Evolutionary conservation across 495 filamentous ascomycete genomes (phyloP).

Genomic region (Penicillium salamii): DNA sequence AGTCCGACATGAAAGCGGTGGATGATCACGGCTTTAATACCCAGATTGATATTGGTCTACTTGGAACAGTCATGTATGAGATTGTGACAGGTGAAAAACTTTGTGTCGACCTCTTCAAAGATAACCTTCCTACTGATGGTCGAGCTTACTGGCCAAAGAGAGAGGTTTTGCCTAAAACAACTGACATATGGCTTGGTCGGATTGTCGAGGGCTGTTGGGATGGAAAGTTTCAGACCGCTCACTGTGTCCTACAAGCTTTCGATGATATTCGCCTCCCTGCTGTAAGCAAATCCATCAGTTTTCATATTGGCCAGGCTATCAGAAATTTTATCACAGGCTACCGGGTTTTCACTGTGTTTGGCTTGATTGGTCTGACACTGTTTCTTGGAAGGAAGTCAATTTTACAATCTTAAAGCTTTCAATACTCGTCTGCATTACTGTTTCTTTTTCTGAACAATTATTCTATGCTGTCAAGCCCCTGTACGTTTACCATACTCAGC

Average conservation of each 20-base stretch:
- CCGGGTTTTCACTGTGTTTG: not conserved
- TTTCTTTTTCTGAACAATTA: too few relatives aligned
- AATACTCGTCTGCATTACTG: too few relatives aligned
- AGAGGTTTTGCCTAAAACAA: constrained; percentile 17
- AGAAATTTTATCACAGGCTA: too few relatives aligned
- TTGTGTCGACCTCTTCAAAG: not conserved
- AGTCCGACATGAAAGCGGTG: constrained; percentile 18
- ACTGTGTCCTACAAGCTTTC: constrained; percentile 19
- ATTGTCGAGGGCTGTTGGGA: constrained; percentile 32
- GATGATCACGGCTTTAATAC: constrained; percentile 17
- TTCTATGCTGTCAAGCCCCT: too few relatives aligned
- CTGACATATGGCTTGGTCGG: constrained; percentile 24
- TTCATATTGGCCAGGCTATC: not conserved
- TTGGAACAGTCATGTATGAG: constrained; percentile 22
- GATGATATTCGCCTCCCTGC: too few relatives aligned
- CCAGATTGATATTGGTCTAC: constrained; percentile 20
- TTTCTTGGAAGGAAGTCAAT: too few relatives aligned
- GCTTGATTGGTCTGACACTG: too few relatives aligned
- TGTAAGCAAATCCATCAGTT: constrained; percentile 3
- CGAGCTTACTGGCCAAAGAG: constrained; percentile 14
- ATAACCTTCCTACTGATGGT: constrained; percentile 1
- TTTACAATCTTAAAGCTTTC: too few relatives aligned
- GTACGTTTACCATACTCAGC: too few relatives aligned
- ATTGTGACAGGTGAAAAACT: constrained; percentile 8
- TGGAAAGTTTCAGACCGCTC: constrained; percentile 22